phyloP scores from a whole-genome alignment of 2,329 filamentous ascomycete species.

The Diaporthe caulivora region DNA sequence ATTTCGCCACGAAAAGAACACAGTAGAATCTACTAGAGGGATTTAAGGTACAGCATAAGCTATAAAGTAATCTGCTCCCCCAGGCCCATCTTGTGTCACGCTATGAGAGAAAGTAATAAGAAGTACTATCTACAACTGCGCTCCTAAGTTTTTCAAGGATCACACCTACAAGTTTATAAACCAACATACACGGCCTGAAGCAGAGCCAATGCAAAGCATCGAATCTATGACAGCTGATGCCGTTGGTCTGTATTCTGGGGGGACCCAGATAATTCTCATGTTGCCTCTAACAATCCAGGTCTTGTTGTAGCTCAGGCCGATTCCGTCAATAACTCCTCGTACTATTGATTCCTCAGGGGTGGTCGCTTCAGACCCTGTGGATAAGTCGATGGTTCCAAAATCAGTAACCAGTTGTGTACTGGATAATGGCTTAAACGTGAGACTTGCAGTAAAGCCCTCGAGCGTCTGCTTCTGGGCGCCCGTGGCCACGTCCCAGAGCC shows the following conservation, averaged over 20 bases:
- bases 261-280: background rate
- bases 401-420: background rate
- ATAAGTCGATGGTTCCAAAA: background rate
- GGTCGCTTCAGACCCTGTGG: background rate
- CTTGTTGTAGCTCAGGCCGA: background rate
- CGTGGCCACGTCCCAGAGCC: conserved; percentile 30
- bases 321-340: background rate
- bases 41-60: background rate
- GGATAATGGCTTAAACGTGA: background rate
- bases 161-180: background rate
- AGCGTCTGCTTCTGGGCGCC: conserved; percentile 1
- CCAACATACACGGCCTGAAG: background rate
- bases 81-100: too few relatives aligned
- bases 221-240: background rate
- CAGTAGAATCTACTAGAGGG: background rate
- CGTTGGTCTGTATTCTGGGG: background rate
- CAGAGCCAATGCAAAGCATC: background rate
- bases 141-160: background rate
- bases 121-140: background rate
- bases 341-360: background rate
- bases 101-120: background rate
- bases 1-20: background rate
- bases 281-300: background rate
- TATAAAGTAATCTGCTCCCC: background rate
- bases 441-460: background rate